phyloP scores from a whole-genome alignment of 768 basidiomycete genomes.

The Mycena epipterygia region DNA sequence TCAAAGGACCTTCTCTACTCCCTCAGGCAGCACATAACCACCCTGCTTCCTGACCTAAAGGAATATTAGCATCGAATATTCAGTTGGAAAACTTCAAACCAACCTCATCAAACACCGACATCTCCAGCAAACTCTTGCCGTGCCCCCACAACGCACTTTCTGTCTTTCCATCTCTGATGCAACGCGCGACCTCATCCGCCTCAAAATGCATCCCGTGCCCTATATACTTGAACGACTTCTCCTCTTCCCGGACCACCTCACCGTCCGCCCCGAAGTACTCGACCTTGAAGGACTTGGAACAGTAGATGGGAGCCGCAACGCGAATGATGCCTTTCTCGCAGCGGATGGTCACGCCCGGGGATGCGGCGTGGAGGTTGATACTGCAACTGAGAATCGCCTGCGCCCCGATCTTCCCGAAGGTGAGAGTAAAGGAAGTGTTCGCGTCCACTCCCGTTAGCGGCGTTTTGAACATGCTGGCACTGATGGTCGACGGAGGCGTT shows the following conservation, averaged over 20 bases:
- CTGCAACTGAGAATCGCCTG: constrained; percentile 82
- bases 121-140: constrained; percentile 84
- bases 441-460: constrained; percentile 84
- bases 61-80: not conserved
- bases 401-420: constrained; percentile 76
- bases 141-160: constrained; percentile 85
- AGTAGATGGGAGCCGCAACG: constrained; percentile 75
- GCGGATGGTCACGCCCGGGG: constrained; percentile 75
- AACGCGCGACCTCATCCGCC: constrained; percentile 90
- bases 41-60: constrained; percentile 76
- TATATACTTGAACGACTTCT: constrained; percentile 66
- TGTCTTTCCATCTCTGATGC: constrained; percentile 77
- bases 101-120: constrained; percentile 91
- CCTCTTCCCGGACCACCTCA: constrained; percentile 68
- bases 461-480: constrained; percentile 83
- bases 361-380: constrained; percentile 60
- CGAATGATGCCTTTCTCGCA: constrained; percentile 81
- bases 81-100: not conserved
- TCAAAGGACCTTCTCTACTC: constrained; percentile 67
- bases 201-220: constrained; percentile 88
- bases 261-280: constrained; percentile 63
- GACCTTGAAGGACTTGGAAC: constrained; percentile 76
- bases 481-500: constrained; percentile 68
- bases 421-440: constrained; percentile 81
- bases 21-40: constrained; percentile 71